Conservation (phyloP, 208 protist species). For the Crithidia sp. region DNA sequence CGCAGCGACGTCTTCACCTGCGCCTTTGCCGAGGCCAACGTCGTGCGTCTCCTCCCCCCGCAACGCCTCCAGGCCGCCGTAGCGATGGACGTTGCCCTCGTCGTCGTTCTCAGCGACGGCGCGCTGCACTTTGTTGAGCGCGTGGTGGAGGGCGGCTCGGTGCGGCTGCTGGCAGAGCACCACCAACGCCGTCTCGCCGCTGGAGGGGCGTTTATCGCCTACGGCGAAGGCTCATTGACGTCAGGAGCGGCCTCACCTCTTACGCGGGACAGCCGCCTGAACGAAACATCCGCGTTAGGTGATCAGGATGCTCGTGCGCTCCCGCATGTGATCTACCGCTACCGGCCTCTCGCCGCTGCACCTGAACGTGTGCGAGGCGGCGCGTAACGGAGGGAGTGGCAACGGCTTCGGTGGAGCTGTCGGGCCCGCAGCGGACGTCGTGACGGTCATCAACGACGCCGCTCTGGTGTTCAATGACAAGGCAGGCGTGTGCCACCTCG, state of each 20-base stretch:
- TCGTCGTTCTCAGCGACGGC: constrained; percentile 62
- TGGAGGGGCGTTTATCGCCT: background rate
- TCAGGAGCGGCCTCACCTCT: background rate
- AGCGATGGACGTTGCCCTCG: constrained; percentile 63
- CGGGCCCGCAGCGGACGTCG: background rate
- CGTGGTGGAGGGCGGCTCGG: constrained; percentile 51
- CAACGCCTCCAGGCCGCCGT: constrained; percentile 59
- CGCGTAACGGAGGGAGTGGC: background rate
- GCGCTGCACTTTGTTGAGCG: constrained; percentile 70
- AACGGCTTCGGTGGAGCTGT: too few species aligned
- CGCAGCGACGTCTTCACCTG: constrained; percentile 44
- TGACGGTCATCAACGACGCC: constrained; percentile 29
- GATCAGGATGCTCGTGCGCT: constrained; percentile 21
- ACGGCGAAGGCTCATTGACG: background rate
- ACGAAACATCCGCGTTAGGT: background rate
- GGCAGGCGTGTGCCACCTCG: constrained; percentile 18
- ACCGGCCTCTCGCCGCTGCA: constrained; percentile 48
- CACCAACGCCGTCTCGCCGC: constrained; percentile 33
- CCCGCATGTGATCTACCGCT: constrained; percentile 71
- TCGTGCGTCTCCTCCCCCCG: constrained; percentile 67
- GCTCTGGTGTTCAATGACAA: constrained; percentile 26
- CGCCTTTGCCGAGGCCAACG: constrained; percentile 41
- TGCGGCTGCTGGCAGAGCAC: constrained; percentile 52
- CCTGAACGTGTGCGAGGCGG: constrained; percentile 31
- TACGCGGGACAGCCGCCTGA: background rate